These are phyloP conservation scores for Chalciporus piperatus DNA, from an alignment of 768 basidiomycete genomes.

Conservation along the genomic window DNA sequence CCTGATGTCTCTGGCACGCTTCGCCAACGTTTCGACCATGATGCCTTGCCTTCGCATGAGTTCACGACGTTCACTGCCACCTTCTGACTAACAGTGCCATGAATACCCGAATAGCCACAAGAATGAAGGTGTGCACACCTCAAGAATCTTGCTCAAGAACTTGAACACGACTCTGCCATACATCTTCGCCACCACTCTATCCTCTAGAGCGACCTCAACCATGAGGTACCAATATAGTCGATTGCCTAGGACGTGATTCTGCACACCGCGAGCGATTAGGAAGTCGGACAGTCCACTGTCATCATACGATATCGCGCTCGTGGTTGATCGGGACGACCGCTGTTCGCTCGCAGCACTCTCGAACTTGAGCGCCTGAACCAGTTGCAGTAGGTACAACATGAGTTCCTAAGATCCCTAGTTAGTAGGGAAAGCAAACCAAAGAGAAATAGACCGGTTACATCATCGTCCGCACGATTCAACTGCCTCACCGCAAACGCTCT, in stretches of 20 bases:
- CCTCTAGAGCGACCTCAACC: slow-evolving; percentile 90
- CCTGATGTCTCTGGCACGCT: slow-evolving; percentile 83
- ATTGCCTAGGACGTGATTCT: slow-evolving; percentile 84
- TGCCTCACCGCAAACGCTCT: slow-evolving; percentile 93
- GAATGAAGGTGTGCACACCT: slow-evolving; percentile 47
- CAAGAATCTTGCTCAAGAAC: slow-evolving; percentile 84
- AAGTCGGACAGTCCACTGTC: slow-evolving; percentile 95
- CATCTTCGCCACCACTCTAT: slow-evolving; percentile 86
- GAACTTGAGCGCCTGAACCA: slow-evolving; percentile 97
- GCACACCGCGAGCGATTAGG: slow-evolving; percentile 79
- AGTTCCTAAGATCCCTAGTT: slow-evolving; percentile 62
- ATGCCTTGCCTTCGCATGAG: slow-evolving; percentile 90
- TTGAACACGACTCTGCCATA: slow-evolving; percentile 88
- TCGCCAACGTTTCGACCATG: slow-evolving; percentile 81
- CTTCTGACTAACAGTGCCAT: slow-evolving; percentile 49
- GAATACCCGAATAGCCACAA: background rate
- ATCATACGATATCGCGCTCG: slow-evolving; percentile 78
- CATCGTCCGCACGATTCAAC: slow-evolving; percentile 88
- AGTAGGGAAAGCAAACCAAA: background rate
- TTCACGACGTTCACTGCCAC: slow-evolving; percentile 79
- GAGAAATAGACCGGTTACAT: slow-evolving; percentile 48
- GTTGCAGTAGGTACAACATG: slow-evolving; percentile 86
- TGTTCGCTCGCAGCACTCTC: slow-evolving; percentile 81
- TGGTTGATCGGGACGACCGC: slow-evolving; percentile 66
- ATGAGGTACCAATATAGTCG: slow-evolving; percentile 96